Evolutionary conservation across 768 basidiomycete species (phyloP).

Genomic region (Lentinus tigrinus): DNA sequence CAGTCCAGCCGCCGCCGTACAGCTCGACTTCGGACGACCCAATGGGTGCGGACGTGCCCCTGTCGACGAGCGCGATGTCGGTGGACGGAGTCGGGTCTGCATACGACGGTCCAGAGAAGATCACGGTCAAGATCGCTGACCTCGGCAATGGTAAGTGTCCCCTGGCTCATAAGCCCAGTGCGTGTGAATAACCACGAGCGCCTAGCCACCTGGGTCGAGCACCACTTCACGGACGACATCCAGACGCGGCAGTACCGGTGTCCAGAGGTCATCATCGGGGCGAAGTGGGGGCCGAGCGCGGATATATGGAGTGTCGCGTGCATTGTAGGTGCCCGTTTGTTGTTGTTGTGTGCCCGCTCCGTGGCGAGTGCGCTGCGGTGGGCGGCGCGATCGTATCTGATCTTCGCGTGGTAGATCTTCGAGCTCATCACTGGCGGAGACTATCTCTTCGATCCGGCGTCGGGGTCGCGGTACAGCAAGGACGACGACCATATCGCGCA

Average conservation of each 20-base stretch:
- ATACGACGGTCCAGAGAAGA: constrained; percentile 52
- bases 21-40: constrained; percentile 24
- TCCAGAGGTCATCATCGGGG: constrained; percentile 96
- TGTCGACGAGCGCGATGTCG: constrained; percentile 29
- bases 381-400: constrained; percentile 10
- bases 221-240: constrained; percentile 99
- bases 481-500: constrained; percentile 98
- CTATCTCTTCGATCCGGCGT: constrained; percentile 96
- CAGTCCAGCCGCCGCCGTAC: constrained; percentile 20
- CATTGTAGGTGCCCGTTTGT: constrained; percentile 56
- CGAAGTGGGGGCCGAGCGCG: constrained; percentile 92
- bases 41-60: constrained; percentile 12
- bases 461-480: constrained; percentile 92
- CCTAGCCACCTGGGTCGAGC: constrained; percentile 83
- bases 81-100: constrained; percentile 29
- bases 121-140: constrained; percentile 99
- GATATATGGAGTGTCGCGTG: constrained; percentile 98
- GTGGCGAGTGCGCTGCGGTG: neutral
- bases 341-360: neutral
- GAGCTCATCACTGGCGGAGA: constrained; percentile 96
- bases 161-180: neutral
- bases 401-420: constrained; percentile 60
- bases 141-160: constrained; percentile 78
- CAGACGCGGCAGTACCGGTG: constrained; percentile 97
- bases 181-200: constrained; percentile 2